phyloP scores from a whole-genome alignment of 2,329 filamentous ascomycete species.

The Calonectria fujianensis region DNA sequence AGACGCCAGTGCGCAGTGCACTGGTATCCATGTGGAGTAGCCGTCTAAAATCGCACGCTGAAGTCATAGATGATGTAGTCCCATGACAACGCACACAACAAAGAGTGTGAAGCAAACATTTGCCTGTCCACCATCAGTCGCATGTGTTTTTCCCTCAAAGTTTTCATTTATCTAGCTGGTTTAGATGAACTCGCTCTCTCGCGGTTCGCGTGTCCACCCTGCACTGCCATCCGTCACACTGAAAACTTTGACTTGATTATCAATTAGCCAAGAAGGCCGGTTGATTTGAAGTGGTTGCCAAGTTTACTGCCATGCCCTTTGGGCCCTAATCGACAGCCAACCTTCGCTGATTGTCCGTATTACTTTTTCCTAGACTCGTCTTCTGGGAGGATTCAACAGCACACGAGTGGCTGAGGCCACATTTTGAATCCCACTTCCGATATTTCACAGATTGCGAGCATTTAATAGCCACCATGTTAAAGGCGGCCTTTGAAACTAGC shows the following conservation, averaged over 20 bases:
- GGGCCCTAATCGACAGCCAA: neutral
- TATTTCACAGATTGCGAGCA: neutral
- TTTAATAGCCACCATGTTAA: neutral
- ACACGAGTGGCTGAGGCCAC: neutral
- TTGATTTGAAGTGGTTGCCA: neutral
- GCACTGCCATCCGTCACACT: neutral
- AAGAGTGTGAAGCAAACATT: too few species aligned
- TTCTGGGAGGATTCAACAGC: neutral
- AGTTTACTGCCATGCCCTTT: neutral
- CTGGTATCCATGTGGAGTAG: neutral
- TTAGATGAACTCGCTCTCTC: neutral
- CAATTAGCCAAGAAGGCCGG: neutral
- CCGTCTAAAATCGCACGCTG: neutral
- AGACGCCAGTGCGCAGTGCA: neutral
- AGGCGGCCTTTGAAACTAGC: neutral
- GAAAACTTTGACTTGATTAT: neutral
- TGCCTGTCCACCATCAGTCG: neutral
- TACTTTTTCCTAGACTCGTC: too few species aligned
- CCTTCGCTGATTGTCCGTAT: neutral
- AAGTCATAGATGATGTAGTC: slow-evolving; percentile 22
- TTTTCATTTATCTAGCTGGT: neutral
- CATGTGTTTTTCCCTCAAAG: neutral
- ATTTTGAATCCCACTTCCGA: neutral
- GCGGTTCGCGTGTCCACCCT: neutral
- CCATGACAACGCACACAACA: slow-evolving; percentile 4